Base-by-base conservation (phyloP, 164 flowering plant genomes). In the Aristolochia contorta region DNA sequence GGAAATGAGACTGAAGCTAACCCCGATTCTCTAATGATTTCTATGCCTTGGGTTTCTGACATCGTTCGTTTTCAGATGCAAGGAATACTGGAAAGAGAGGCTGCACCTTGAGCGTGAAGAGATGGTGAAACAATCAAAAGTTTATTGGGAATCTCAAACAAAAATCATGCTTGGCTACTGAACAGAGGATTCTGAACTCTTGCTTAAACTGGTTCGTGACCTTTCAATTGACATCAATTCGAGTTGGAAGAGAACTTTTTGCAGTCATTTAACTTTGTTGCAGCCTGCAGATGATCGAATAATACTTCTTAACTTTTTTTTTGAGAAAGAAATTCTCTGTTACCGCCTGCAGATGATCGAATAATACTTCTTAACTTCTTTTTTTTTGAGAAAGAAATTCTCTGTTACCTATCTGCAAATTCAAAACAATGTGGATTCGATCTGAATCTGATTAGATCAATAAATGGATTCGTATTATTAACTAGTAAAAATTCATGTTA, bases 11-110 rank as follows among this genome's bases (percentile, higher is more conserved):
- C 19, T 32, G 43, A 56, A 16, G 12, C 32, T 56, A 25, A 3
- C 32, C 18, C 46, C 32, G 27, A 5, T 56, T 27, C 15, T 22
- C 0, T 9, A 13, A 53, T 53, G 27, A 12, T 23, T 53, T 53
- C 20, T 23, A 23, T 3, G 14, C 22, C 20, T 23, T 27, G 27
- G n/a, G 7, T 18, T 53, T 8, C 27, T 53, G 43, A 37, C 43
- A 16, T 56, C 6, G 2, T 12, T n/a, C 3, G 10, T 55, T 62
- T n/a, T 45, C 74, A 84, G 89, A 61, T 76, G 80, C 70, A 77
- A 66, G 61, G 76, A 77, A 2, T 79, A 81, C 58, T 89, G 94
- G 90, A 84, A 75, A 69, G 97, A 89, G 66, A 75, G 94, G 69
- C 43, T 73, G 54, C 56, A 45, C 1, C 73, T 49, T 12, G 88